Conservation (phyloP, 2,329 filamentous ascomycete species). For the Verticillium zaregamsianum region DNA sequence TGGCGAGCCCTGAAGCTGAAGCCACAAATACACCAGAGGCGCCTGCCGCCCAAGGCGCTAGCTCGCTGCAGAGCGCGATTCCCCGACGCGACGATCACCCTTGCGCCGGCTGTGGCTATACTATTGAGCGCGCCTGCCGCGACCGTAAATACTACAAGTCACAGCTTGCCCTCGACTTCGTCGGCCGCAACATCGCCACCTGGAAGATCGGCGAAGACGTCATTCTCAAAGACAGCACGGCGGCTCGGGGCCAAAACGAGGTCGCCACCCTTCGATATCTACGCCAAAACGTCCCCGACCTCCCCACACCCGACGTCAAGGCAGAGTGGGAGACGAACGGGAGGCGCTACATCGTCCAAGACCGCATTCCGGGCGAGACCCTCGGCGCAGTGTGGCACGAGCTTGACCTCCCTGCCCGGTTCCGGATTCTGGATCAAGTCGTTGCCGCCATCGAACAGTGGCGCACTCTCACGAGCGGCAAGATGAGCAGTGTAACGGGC, state of each 20-base stretch:
- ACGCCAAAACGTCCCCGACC: not conserved
- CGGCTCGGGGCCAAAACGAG: not conserved
- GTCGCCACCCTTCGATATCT: not conserved
- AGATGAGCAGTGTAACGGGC: not conserved
- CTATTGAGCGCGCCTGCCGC: not conserved
- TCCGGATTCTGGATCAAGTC: not conserved
- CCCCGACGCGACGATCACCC: not conserved
- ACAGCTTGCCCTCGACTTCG: not conserved
- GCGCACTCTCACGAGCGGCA: not conserved
- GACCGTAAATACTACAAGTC: not conserved
- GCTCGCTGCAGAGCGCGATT: not conserved
- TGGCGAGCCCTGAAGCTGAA: not conserved
- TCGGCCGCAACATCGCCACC: not conserved
- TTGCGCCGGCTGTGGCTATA: not conserved
- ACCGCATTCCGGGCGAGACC: not conserved
- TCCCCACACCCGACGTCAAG: not conserved
- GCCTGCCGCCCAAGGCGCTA: no score
- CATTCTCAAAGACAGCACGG: not conserved
- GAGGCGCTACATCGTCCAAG: not conserved
- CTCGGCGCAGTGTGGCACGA: not conserved
- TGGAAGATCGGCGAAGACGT: not conserved
- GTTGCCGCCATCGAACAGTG: not conserved
- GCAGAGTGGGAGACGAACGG: not conserved
- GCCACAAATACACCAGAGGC: not conserved
- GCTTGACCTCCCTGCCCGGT: not conserved